These are phyloP conservation scores for Prunus campanulata DNA, from an alignment of 306 rosid species.

Conservation along the genomic window DNA sequence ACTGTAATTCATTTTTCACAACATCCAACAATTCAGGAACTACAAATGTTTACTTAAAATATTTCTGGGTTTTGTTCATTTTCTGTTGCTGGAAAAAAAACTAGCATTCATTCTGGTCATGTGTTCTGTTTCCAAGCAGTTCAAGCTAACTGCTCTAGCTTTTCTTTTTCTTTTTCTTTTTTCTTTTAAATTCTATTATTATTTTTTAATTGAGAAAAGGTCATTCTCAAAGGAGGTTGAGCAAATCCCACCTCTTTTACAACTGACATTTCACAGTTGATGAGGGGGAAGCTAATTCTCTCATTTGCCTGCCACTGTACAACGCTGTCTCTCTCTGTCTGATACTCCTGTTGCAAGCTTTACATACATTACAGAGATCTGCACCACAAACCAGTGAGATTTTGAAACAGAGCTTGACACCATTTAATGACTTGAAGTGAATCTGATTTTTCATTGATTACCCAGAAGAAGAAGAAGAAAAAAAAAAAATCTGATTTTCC, in stretches of 20 bases:
- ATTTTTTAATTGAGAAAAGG: slow-evolving; percentile 2
- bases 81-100: not conserved
- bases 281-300: slow-evolving; percentile 43
- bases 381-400: slow-evolving; percentile 25
- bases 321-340: slow-evolving; percentile 16
- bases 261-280: slow-evolving; percentile 52
- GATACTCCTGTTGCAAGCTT: slow-evolving; percentile 17
- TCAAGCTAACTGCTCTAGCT: slow-evolving; percentile 36
- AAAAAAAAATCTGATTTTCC: no score
- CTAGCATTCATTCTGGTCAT: slow-evolving; percentile 45
- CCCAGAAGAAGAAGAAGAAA: not conserved
- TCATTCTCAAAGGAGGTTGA: slow-evolving; percentile 51
- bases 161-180: slow-evolving; percentile 8
- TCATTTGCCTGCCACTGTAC: slow-evolving; percentile 32
- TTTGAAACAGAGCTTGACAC: slow-evolving; percentile 9
- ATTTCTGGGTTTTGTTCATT: not conserved
- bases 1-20: slow-evolving; percentile 30
- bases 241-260: slow-evolving; percentile 41
- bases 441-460: slow-evolving; percentile 27
- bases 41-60: not conserved
- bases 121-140: slow-evolving; percentile 44
- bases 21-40: slow-evolving; percentile 13
- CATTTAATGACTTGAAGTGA: slow-evolving; percentile 30
- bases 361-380: slow-evolving; percentile 15
- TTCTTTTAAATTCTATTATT: not conserved